Evolutionary conservation across 176 grass and related monocot species (phyloP), one percentile per base, ranked within the genome.

Genomic region (Triticum timopheevii): DNA sequence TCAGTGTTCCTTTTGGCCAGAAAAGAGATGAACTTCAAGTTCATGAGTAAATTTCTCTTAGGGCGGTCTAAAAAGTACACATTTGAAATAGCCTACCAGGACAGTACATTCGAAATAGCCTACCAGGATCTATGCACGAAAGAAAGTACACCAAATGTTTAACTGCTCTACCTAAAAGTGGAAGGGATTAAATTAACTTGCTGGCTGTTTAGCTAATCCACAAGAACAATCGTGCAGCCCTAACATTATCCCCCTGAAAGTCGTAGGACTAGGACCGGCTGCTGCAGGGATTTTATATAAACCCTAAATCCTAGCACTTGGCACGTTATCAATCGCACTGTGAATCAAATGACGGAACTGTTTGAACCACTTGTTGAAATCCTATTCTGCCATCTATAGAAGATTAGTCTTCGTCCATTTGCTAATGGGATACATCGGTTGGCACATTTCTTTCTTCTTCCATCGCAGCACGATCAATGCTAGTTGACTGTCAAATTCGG

Each of bases 121-220:
- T 59, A 59, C 19, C 54, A 59, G 20, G 54, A 59, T 59, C 54
- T 59, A 59, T 59, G 54, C 19, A 59, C 7, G 54, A 22, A 59
- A 22, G 54, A 22, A 59, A 59, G 54, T 20, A 59, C 25, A 52
- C 9, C 61, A 38, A 80, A 44, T 81, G 77, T 45, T 52, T 47
- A 91, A 65, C 70, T 22, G 61, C 82, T 77, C 20, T n/a, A 85
- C 70, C 90, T 58, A 77, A 88, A 85, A 81, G 86, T 13, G 6
- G 10, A 70, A 79, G 9, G 19, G 71, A 84, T 40, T 65, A 69
- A 79, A 59, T 59, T 59, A 59, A 86, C 23, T 86, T 22, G 33
- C 20, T 61, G 35, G 7, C 61, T 88, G 61, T 58, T 58, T 59
- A 72, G 45, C 80, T 71, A 59, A 52, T 72, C 45, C 65, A 71